Evolutionary conservation across 2,329 filamentous ascomycete genomes (phyloP), one percentile per base, ranked within the genome.

Genomic region (Aspergillus bombycis): DNA sequence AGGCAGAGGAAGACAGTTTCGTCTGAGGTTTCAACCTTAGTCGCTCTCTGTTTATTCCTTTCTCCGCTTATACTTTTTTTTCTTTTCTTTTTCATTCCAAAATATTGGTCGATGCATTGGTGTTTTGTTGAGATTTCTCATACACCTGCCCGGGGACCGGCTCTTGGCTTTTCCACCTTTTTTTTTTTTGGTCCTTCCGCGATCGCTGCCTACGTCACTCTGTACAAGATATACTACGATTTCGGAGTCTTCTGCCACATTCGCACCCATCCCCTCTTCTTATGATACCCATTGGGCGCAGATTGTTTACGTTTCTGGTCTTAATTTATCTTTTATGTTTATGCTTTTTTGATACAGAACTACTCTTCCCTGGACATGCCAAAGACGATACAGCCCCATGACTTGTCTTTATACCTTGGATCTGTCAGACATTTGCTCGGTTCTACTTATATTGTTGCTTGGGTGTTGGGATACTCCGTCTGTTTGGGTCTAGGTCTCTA

Each of bases 11-110:
- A 70, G 76, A 41, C 76, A 80, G 57, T 81, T 81, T 56, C 73
- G 79, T 32, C 60, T 80, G 65, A 69, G 78, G 60, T 81, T 81
- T 67, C 77, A 79, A 67, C 79, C 79, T 36, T 81, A 70, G 30
- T 12, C 10, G 9, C 12, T 52, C 23, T 21, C 14, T 8, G 16
- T n/a, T 12, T 26, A 11, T 21, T 38, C 43, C 26, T 45, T 4
- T 41, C 53, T 46, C 34, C 23, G 11, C 38, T 10, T 56, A 60
- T 57, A 9, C 36, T 28, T 55, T 30, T 55, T 60, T 53, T 57
- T 12, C 21, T 48, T 46, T 46, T 57, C 21, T 48, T 46, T 46
- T 57, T 57, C 28, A 28, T 6, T 12, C 16, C 16, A 28, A 19
- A 9, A 30, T 26, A 28, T 28, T 28, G 26, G 26, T 52, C 21